phyloP scores from a whole-genome alignment of 805 yeast genomes.

The Saturnispora quitensis region DNA sequence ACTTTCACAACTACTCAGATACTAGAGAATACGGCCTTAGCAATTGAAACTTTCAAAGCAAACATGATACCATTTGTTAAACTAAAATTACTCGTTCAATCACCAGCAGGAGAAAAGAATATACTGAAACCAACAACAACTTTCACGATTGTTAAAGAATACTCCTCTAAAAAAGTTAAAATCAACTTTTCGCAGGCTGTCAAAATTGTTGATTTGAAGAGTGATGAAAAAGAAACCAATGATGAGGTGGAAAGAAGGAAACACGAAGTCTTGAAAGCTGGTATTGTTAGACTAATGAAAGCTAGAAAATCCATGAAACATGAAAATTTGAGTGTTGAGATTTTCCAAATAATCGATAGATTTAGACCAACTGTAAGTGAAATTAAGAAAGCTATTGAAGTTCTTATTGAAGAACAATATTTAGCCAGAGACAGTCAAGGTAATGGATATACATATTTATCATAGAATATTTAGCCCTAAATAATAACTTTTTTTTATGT shows the following conservation, averaged over 20 bases:
- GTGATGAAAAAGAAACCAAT: slow-evolving; percentile 73
- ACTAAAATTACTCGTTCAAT: slow-evolving; percentile 61
- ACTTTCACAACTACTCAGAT: slow-evolving; percentile 53
- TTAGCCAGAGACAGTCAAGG: slow-evolving; percentile 66
- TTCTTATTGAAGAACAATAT: slow-evolving; percentile 78
- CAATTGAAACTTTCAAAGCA: slow-evolving; percentile 58
- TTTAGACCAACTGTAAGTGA: slow-evolving; percentile 82
- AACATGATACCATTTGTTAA: slow-evolving; percentile 73
- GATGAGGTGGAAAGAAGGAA: slow-evolving; percentile 58
- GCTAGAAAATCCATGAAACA: slow-evolving; percentile 77
- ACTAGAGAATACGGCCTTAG: slow-evolving; percentile 57
- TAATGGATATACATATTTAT: slow-evolving; percentile 68
- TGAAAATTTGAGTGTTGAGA: slow-evolving; percentile 75
- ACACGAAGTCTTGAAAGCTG: slow-evolving; percentile 70
- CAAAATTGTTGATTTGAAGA: slow-evolving; percentile 45
- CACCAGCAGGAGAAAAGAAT: slow-evolving; percentile 52
- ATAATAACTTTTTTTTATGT: background rate
- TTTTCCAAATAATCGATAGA: slow-evolving; percentile 74
- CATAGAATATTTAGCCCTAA: slow-evolving; percentile 29
- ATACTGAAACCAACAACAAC: slow-evolving; percentile 43
- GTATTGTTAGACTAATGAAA: slow-evolving; percentile 95
- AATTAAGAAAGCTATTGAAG: slow-evolving; percentile 79
- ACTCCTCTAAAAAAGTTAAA: slow-evolving; percentile 73
- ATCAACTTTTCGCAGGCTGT: slow-evolving; percentile 53
- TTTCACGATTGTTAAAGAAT: slow-evolving; percentile 69